Base-by-base conservation (phyloP, 2,329 filamentous ascomycete genomes). In the Myotisia sp. region DNA sequence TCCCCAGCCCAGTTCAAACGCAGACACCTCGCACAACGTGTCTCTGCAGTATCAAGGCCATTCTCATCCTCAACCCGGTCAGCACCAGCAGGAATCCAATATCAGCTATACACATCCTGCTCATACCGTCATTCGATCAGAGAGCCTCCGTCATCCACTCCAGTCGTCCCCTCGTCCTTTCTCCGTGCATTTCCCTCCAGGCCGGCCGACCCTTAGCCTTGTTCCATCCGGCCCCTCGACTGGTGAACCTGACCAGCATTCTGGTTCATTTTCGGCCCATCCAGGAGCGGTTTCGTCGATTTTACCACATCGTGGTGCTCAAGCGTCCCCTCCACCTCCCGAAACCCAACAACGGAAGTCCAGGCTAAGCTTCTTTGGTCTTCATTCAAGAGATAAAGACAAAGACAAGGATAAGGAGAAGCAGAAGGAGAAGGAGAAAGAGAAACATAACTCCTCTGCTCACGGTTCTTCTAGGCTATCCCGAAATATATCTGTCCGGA, bases 401-500 rank as follows among this genome's bases (percentile, higher is more conserved):
- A 41, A 38, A 27, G 33, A 39, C 20, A 39, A 39, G 22, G 34
- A 39, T 29, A 36, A 8, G 29, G 21, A 7, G 28, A 34, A 33
- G 17, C n/a, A n/a, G n/a, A n/a, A n/a, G 32, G n/a, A n/a, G n/a
- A n/a, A n/a, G n/a, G 22, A 24, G 8, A 24, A 24, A 12, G 22
- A 24, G 22, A 24, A 24, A 12, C 8, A 24, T 7, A 24, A n/a
- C n/a, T n/a, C n/a, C 28, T 33, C 27, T 12, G 22, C 10, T 20
- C 31, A 37, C 14, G 28, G 28, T 30, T 36, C 40, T 26, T 37
- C 37, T 23, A 42, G 41, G 18, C 37, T 50, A 33, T 46, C 47
- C 24, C 44, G 49, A 23, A 47, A 37, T 20, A 42, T 47, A 36
- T 52, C 49, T 4, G 42, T 51, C 22, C 43, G 49, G 32, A 45